Percentiles rank a stretch among this genome's conserved stretches.
Evolutionary conservation across 2,329 filamentous ascomycete genomes (phyloP).

Genomic region (Purpureocillium takamizusanense): DNA sequence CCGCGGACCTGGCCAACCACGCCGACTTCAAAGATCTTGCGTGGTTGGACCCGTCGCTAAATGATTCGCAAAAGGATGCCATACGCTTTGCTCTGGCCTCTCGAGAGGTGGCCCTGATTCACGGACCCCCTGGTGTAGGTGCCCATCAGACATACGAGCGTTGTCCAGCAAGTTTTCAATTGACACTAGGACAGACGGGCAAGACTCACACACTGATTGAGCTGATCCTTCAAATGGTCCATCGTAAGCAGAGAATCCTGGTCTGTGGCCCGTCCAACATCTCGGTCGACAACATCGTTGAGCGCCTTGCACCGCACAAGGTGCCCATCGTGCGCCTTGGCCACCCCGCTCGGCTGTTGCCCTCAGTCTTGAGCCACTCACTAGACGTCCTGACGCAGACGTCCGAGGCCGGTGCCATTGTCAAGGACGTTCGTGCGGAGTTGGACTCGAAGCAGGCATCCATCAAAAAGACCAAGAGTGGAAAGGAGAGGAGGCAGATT

Average conservation of each 20-base stretch:
- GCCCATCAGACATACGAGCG: not conserved
- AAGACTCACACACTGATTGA: conserved; percentile 97
- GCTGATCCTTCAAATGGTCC: conserved; percentile 82
- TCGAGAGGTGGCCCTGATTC: conserved; percentile 77
- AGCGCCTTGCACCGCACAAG: conserved; percentile 76
- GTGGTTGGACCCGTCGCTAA: conserved; percentile 54
- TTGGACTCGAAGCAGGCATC: conserved; percentile 89
- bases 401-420: conserved; percentile 81
- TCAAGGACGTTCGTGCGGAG: conserved; percentile 81
- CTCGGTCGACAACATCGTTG: conserved; percentile 95
- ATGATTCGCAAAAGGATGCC: conserved; percentile 59
- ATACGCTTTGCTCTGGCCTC: conserved; percentile 77
- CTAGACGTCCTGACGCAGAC: conserved; percentile 86
- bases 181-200: conserved; percentile 52
- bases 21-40: conserved; percentile 37
- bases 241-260: conserved; percentile 62
- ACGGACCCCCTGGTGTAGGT: conserved; percentile 77
- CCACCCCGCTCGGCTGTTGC: conserved; percentile 83
- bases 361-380: conserved; percentile 80
- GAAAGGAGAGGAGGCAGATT: conserved; percentile 68
- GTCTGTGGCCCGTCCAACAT: conserved; percentile 98
- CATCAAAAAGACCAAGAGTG: conserved; percentile 77
- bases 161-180: conserved; percentile 2
- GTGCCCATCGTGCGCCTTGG: conserved; percentile 83
- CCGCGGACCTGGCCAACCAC: conserved; percentile 29